These are phyloP conservation scores for Sporothrix euskadiensis DNA, from an alignment of 2,329 filamentous ascomycete genomes.

Conservation along the genomic window DNA sequence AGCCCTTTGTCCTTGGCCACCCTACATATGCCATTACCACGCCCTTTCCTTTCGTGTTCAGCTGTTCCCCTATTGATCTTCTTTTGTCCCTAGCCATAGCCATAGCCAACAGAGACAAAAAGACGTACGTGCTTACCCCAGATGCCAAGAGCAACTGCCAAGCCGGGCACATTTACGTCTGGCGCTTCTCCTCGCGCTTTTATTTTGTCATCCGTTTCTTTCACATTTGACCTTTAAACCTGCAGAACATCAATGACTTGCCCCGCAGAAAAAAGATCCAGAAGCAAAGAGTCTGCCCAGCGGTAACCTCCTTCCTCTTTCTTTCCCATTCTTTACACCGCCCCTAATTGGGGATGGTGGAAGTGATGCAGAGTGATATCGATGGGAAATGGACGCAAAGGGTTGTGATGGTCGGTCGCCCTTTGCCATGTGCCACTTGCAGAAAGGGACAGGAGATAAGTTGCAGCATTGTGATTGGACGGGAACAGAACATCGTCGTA, in stretches of 20 bases:
- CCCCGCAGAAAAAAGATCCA: neutral
- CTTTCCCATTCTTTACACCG: neutral
- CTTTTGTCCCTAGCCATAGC: too few relatives aligned
- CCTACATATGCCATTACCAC: too few relatives aligned
- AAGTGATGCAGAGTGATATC: neutral
- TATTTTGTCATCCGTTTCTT: neutral
- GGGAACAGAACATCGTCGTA: neutral
- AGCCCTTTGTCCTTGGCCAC: neutral
- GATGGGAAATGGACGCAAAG: neutral
- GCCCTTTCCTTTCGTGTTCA: too few relatives aligned
- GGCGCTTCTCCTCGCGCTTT: neutral
- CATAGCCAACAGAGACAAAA: too few relatives aligned
- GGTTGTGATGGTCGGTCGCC: neutral
- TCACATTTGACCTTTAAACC: too few relatives aligned
- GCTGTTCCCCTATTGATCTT: too few relatives aligned
- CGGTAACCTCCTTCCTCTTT: neutral
- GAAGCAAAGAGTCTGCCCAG: neutral
- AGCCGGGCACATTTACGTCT: neutral
- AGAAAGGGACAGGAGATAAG: slow-evolving; percentile 3
- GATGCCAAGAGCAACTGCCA: neutral
- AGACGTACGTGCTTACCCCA: neutral
- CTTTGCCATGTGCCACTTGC: neutral
- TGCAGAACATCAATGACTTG: neutral
- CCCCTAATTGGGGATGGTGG: neutral
- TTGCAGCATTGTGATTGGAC: neutral